phyloP scores from a whole-genome alignment of 1,284 basidiomycete genomes.

The Irpex sp. region DNA sequence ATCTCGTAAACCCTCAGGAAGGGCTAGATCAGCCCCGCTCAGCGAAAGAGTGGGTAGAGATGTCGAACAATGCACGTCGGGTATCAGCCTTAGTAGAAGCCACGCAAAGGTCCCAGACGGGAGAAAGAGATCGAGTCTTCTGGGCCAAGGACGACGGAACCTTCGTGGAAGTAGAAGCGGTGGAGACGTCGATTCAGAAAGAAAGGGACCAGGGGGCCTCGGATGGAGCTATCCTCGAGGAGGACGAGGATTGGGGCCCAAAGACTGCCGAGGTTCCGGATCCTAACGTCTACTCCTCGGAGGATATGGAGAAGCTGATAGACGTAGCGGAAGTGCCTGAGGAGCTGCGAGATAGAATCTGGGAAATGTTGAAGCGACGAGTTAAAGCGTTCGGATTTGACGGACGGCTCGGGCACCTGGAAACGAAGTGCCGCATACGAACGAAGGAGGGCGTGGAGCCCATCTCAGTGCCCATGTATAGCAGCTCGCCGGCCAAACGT shows the following conservation, averaged over 20 bases:
- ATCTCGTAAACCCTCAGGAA: too few species aligned
- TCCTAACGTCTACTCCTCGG: not conserved
- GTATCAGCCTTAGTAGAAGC: too few species aligned
- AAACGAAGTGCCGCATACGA: not conserved
- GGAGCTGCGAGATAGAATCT: not conserved
- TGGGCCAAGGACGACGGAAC: too few species aligned
- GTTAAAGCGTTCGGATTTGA: not conserved
- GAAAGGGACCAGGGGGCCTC: too few species aligned
- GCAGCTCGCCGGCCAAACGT: constrained; percentile 27
- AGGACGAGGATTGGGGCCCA: not conserved
- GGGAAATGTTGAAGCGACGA: not conserved
- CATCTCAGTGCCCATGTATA: constrained; percentile 22
- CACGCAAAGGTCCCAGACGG: too few species aligned
- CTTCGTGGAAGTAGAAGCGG: not conserved
- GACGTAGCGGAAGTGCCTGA: constrained; percentile 6
- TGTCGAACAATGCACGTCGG: too few species aligned
- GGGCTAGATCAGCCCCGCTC: too few species aligned
- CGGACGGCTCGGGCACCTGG: not conserved
- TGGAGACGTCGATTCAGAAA: not conserved
- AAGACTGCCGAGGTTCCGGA: not conserved
- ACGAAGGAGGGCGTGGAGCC: constrained; percentile 10
- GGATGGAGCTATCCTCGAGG: too few species aligned
- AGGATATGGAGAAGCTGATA: not conserved
- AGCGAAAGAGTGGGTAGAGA: too few species aligned
- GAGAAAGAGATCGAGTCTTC: too few species aligned